These are phyloP conservation scores for Saposhnikovia divaricata DNA, from an alignment of 129 eudicot genomes.

Conservation along the genomic window DNA sequence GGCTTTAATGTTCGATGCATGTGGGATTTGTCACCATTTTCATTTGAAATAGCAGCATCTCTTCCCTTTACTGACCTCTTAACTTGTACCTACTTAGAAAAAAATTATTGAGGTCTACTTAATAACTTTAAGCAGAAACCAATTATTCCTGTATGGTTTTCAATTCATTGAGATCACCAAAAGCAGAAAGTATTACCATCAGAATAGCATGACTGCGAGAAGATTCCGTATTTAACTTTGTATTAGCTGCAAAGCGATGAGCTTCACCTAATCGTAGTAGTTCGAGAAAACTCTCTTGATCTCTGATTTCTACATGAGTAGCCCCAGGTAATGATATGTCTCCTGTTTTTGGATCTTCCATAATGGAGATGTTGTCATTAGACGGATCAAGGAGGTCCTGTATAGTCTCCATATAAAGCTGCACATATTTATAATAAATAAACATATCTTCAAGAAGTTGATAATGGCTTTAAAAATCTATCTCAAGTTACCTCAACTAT, in stretches of 20 bases:
- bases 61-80: constrained; percentile 66
- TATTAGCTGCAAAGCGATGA: constrained; percentile 93
- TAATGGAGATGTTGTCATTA: constrained; percentile 67
- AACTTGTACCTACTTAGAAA: constrained; percentile 55
- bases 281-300: constrained; percentile 76
- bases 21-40: constrained; percentile 42
- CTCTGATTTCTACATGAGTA: constrained; percentile 58
- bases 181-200: constrained; percentile 41
- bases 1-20: constrained; percentile 53
- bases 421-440: constrained; percentile 14
- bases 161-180: constrained; percentile 5
- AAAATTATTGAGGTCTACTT: constrained; percentile 4
- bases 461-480: background rate
- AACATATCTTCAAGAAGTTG: background rate
- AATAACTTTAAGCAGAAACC: background rate
- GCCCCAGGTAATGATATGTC: constrained; percentile 95
- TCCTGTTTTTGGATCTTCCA: constrained; percentile 86
- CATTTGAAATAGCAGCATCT: constrained; percentile 30
- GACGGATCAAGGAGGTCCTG: constrained; percentile 90
- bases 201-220: constrained; percentile 96
- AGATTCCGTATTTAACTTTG: constrained; percentile 89
- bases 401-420: constrained; percentile 94
- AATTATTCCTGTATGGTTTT: constrained; percentile 4
- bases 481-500: background rate
- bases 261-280: constrained; percentile 80